Base-by-base conservation (phyloP, 2,329 filamentous ascomycete species). In the Arthroderma uncinatum region DNA sequence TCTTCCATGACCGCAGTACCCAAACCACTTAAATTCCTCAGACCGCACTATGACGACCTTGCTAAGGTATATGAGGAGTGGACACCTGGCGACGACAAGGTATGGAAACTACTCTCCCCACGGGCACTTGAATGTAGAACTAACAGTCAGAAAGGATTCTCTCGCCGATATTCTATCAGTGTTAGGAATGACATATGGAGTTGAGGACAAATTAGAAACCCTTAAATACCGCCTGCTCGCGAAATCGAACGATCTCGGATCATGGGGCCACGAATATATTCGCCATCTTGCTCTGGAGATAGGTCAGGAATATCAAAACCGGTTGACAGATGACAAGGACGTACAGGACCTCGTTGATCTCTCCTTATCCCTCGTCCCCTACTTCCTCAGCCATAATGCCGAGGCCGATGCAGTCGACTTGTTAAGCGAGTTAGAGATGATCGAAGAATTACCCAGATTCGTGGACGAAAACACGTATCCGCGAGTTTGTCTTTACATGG, bases 1-100 rank as follows among this genome's bases (percentile, higher is more conserved):
- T 97, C 91, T 59, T 98, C 94, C 48, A 98, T 98, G 93, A 98
- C 93, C 53, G 93, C 93, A 59, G 93, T 98, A 61, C 93, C 94
- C 23, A 98, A 98, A 76, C 93, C 93, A 34, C 81, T 98, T 67
- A 98, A 98, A 75, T 98, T 98, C 73, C 82, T 98, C 62, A 84
- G 93, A 77, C 93, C 92, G 64, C 92, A 98, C 74, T 98, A 97
- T 76, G 87, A 94, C 74, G 84, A 86, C 58, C 79, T 98, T 69
- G 86, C 86, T 61, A 87, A 87, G 72, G 78, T 91, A 28, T 95
- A 96, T 77, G 91, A 95, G 59, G 82, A 86, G 71, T 98, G 94
- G 93, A 81, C 86, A 2, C 80, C 81, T 57, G 84, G 89, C 62
- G 83, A 89, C 55, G 83, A 95, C 76, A 95, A 94, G 82, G 89